Evolutionary conservation across 2,329 filamentous ascomycete species (phyloP).

Genomic region (Fusarium stilboides): DNA sequence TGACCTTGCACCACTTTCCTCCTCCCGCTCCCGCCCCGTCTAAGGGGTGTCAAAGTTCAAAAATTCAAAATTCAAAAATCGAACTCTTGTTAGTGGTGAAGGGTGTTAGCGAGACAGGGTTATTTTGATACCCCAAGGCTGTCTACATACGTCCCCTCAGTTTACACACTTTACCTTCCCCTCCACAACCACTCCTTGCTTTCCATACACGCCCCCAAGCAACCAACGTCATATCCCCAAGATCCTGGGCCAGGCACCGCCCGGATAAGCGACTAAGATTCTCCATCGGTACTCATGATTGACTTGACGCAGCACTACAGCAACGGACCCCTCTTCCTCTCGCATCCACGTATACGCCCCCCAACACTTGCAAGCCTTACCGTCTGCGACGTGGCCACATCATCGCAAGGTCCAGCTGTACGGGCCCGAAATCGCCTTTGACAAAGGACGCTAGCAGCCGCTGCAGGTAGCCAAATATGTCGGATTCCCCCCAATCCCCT

Average conservation of each 20-base stretch:
- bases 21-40: conserved; percentile 39
- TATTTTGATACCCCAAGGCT: background rate
- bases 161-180: conserved; percentile 26
- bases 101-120: too few species aligned
- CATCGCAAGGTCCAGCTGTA: conserved; percentile 70
- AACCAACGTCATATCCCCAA: conserved; percentile 63
- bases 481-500: conserved; percentile 87
- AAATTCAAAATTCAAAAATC: too few species aligned
- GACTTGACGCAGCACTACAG: conserved; percentile 72
- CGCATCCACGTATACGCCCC: conserved; percentile 52
- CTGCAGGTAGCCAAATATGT: conserved; percentile 90
- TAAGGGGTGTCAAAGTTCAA: too few species aligned
- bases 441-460: conserved; percentile 73
- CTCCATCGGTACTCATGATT: conserved; percentile 59
- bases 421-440: conserved; percentile 68
- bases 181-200: conserved; percentile 42
- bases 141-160: conserved; percentile 32
- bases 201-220: conserved; percentile 47
- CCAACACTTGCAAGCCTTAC: conserved; percentile 68
- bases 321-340: conserved; percentile 56
- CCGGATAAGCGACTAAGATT: conserved; percentile 52
- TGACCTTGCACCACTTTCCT: conserved; percentile 44
- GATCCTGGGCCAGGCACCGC: conserved; percentile 55
- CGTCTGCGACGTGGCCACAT: conserved; percentile 75
- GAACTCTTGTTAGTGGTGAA: too few species aligned